phyloP scores from a whole-genome alignment of 148 eudicot species.

The Talinum fruticosum region DNA sequence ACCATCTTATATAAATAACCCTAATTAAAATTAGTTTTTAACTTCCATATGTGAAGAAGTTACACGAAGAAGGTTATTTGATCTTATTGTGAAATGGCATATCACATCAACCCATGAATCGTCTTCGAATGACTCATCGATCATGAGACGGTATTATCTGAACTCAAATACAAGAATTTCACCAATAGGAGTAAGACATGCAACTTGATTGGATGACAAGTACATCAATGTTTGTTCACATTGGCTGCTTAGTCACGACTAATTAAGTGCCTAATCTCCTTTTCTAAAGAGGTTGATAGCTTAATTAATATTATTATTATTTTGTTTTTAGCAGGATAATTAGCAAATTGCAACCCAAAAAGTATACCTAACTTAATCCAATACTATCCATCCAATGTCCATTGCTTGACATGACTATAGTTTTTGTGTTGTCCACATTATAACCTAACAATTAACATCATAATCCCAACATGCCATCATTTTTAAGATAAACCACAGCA shows the following conservation, averaged over 20 bases:
- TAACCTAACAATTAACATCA: slow-evolving; percentile 16
- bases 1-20: no score
- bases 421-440: slow-evolving; percentile 27
- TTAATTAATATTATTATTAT: slow-evolving; percentile 3
- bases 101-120: no score
- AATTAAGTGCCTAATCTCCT: slow-evolving; percentile 5
- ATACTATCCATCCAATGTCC: slow-evolving; percentile 13
- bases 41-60: no score
- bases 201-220: background rate
- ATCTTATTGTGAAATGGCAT: no score
- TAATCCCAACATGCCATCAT: slow-evolving; percentile 15
- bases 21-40: no score
- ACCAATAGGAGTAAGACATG: background rate
- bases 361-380: slow-evolving; percentile 24
- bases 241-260: slow-evolving; percentile 6
- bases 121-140: no score
- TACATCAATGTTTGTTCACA: slow-evolving; percentile 5
- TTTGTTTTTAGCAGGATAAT: background rate
- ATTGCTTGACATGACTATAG: slow-evolving; percentile 10
- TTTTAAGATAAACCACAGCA: background rate
- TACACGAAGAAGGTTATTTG: no score
- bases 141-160: no score
- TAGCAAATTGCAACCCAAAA: slow-evolving; percentile 11
- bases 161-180: no score
- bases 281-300: background rate